Evolutionary conservation across 257 asterid species (phyloP).

Genomic region (Solanum acaule): DNA sequence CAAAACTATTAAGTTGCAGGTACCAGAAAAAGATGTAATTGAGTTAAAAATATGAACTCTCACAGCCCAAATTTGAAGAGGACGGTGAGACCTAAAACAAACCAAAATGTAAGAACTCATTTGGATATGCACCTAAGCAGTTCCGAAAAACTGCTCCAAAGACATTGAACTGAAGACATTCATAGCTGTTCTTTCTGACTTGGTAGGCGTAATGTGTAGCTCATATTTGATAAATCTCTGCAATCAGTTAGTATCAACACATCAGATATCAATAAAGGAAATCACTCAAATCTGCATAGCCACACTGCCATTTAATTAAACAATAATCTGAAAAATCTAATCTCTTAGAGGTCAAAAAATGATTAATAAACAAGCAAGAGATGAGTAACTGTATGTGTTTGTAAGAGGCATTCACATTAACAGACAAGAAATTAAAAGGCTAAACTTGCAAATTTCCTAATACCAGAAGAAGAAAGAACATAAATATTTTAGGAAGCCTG

Average conservation of each 20-base stretch:
- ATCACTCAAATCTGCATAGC: neutral
- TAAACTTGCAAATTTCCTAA: neutral
- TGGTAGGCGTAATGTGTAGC: slow-evolving; percentile 60
- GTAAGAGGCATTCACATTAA: neutral
- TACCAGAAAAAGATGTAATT: neutral
- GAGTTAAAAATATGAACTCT: neutral
- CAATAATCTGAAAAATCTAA: neutral
- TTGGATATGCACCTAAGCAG: slow-evolving; percentile 18
- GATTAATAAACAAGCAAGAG: neutral
- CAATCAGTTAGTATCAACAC: neutral
- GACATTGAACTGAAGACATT: slow-evolving; percentile 55
- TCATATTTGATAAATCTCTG: slow-evolving; percentile 94
- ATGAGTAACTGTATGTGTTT: neutral
- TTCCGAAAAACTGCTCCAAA: slow-evolving; percentile 75
- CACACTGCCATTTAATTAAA: neutral
- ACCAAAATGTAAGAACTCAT: neutral
- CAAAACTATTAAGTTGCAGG: neutral
- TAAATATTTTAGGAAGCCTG: too few relatives aligned
- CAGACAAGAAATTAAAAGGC: neutral
- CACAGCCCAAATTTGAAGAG: neutral
- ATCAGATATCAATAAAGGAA: neutral
- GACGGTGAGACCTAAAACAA: neutral
- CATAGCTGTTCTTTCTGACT: slow-evolving; percentile 44
- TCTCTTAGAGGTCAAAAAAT: neutral
- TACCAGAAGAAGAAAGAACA: neutral